Conservation (phyloP, 225 moss, liverwort and hornwort species). For the Polytrichum commune region DNA sequence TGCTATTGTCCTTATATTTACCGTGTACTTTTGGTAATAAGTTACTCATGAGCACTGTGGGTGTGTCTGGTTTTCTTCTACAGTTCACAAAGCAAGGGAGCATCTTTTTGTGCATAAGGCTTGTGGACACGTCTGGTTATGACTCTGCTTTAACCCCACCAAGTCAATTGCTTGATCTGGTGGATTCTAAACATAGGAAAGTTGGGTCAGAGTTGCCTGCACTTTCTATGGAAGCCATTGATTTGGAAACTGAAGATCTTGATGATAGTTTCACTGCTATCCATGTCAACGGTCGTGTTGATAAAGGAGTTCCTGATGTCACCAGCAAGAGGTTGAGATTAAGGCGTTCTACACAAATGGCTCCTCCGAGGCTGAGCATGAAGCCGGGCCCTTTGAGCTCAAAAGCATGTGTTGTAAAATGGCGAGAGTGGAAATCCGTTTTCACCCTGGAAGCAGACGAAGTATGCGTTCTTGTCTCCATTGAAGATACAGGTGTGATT, state of each 20-base stretch:
- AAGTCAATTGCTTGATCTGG: conserved; percentile 26
- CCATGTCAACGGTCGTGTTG: conserved; percentile 13
- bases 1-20: background rate
- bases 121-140: conserved; percentile 28
- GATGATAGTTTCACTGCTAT: conserved; percentile 16
- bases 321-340: background rate
- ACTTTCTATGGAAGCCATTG: background rate
- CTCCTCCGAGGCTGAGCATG: conserved; percentile 83
- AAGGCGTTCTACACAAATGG: conserved; percentile 11
- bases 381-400: conserved; percentile 53
- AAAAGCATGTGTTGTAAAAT: conserved; percentile 38
- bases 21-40: background rate
- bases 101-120: conserved; percentile 71
- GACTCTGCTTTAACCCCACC: conserved; percentile 18
- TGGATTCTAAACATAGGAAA: conserved; percentile 17
- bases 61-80: conserved; percentile 10
- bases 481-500: conserved; percentile 72
- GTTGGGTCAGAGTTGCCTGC: background rate
- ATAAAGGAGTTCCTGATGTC: background rate
- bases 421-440: conserved; percentile 59
- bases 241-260: conserved; percentile 17
- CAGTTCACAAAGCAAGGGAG: conserved; percentile 91
- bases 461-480: conserved; percentile 55
- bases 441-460: conserved; percentile 36
- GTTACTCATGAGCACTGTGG: background rate